These are phyloP conservation scores for Yamadazyma akitaensis DNA, from an alignment of 805 yeast species.

Conservation along the genomic window DNA sequence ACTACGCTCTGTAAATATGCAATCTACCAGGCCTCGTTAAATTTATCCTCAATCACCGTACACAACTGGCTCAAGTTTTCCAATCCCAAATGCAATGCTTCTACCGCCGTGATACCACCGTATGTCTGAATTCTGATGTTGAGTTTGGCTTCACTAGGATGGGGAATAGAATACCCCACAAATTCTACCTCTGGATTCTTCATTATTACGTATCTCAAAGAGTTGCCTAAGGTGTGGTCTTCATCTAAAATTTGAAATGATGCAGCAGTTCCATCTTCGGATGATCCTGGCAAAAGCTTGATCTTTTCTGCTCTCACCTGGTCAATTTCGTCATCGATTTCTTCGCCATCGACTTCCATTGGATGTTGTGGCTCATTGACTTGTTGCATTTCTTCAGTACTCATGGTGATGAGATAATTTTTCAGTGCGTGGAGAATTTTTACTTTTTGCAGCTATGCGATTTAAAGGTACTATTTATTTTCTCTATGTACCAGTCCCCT, in stretches of 20 bases:
- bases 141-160: slow-evolving; percentile 89
- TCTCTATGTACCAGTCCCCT: too few species aligned
- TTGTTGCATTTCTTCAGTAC: slow-evolving; percentile 1
- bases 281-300: slow-evolving; percentile 74
- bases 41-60: slow-evolving; percentile 74
- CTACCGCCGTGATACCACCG: slow-evolving; percentile 79
- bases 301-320: slow-evolving; percentile 45
- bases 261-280: slow-evolving; percentile 92
- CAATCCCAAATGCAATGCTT: slow-evolving; percentile 89
- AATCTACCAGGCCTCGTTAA: slow-evolving; percentile 42
- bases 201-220: slow-evolving; percentile 91
- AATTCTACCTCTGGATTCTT: slow-evolving; percentile 97
- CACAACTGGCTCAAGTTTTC: slow-evolving; percentile 82
- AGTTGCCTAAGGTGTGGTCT: slow-evolving; percentile 95
- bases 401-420: slow-evolving; percentile 1
- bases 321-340: slow-evolving; percentile 43
- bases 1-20: slow-evolving; percentile 1
- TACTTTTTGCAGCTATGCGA: not conserved
- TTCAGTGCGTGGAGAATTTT: slow-evolving; percentile 3
- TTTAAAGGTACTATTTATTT: not conserved
- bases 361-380: not conserved
- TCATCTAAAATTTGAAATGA: slow-evolving; percentile 91
- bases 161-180: slow-evolving; percentile 98
- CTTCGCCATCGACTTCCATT: slow-evolving; percentile 12
- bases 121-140: slow-evolving; percentile 94